Conservation (phyloP, 345 rosid genomes). For the Theobroma cacao region DNA sequence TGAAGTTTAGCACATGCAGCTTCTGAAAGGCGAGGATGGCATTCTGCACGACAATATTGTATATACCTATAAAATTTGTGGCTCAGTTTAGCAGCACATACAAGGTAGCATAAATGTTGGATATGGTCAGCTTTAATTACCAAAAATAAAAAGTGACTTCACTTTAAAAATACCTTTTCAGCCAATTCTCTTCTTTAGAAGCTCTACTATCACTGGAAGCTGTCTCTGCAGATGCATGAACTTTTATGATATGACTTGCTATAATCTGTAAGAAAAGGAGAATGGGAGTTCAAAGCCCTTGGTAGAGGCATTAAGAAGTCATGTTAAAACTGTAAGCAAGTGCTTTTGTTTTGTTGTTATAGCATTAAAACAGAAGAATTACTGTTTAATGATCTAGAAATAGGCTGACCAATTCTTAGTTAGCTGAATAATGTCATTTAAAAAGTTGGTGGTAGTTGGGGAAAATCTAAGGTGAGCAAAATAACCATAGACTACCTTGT, state of each 20-base stretch:
- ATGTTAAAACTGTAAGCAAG: background rate
- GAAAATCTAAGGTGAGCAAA: background rate
- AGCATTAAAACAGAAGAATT: background rate
- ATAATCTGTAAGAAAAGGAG: slow-evolving; percentile 59
- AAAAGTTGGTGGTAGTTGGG: background rate
- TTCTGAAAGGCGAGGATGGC: slow-evolving; percentile 84
- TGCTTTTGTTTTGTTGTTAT: background rate
- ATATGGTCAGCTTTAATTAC: background rate
- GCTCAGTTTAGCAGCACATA: slow-evolving; percentile 18
- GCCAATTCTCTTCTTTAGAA: slow-evolving; percentile 90
- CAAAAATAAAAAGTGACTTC: background rate
- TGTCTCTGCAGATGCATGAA: slow-evolving; percentile 87
- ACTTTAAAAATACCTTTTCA: slow-evolving; percentile 60
- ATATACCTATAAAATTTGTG: slow-evolving; percentile 51
- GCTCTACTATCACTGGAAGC: slow-evolving; percentile 42
- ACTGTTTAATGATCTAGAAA: background rate
- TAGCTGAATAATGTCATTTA: background rate
- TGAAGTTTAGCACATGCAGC: slow-evolving; percentile 69
- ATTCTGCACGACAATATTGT: slow-evolving; percentile 78
- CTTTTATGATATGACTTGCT: slow-evolving; percentile 89
- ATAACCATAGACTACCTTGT: slow-evolving; percentile 56
- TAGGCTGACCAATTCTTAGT: background rate
- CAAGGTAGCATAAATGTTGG: slow-evolving; percentile 2
- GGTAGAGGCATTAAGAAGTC: background rate
- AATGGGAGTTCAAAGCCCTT: slow-evolving; percentile 7